phyloP scores from a whole-genome alignment of 192 early-diverging fungal genomes.

The Haplosporangium gracile region DNA sequence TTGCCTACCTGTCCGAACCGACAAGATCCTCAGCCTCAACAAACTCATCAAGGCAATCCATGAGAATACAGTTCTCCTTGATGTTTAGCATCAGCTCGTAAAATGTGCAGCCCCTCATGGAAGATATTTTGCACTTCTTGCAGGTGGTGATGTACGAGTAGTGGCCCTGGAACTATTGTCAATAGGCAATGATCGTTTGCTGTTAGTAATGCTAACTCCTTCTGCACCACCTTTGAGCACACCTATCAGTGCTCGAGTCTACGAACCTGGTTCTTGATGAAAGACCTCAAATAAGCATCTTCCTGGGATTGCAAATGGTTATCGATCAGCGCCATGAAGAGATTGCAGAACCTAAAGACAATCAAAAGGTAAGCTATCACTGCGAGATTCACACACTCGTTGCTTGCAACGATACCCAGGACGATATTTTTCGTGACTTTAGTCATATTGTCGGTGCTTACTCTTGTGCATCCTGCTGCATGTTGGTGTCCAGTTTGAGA shows the following conservation, averaged over 20 bases:
- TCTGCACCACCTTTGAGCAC: not conserved
- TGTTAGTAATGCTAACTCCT: not conserved
- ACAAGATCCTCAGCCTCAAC: constrained; percentile 39
- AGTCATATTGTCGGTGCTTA: constrained; percentile 19
- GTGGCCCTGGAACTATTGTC: constrained; percentile 40
- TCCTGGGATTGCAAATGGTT: constrained; percentile 37
- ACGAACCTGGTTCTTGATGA: constrained; percentile 37
- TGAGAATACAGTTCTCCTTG: constrained; percentile 44
- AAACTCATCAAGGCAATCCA: constrained; percentile 53
- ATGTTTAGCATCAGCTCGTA: constrained; percentile 54
- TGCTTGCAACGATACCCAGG: not conserved
- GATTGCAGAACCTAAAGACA: constrained; percentile 45
- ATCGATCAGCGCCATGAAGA: constrained; percentile 53
- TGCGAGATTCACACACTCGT: not conserved
- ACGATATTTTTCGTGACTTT: not conserved
- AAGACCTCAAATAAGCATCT: constrained; percentile 11
- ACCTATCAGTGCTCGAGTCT: too few species aligned
- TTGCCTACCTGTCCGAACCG: constrained; percentile 43
- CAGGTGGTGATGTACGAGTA: constrained; percentile 51
- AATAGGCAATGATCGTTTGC: not conserved
- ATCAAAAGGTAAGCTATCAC: not conserved
- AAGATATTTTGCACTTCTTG: constrained; percentile 46
- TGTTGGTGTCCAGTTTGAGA: constrained; percentile 39
- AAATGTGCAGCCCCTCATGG: constrained; percentile 30
- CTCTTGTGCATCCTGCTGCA: constrained; percentile 62